Evolutionary conservation across 164 flowering plant genomes (phyloP), one percentile per base, ranked within the genome.

Genomic region (Cinnamomum chago): DNA sequence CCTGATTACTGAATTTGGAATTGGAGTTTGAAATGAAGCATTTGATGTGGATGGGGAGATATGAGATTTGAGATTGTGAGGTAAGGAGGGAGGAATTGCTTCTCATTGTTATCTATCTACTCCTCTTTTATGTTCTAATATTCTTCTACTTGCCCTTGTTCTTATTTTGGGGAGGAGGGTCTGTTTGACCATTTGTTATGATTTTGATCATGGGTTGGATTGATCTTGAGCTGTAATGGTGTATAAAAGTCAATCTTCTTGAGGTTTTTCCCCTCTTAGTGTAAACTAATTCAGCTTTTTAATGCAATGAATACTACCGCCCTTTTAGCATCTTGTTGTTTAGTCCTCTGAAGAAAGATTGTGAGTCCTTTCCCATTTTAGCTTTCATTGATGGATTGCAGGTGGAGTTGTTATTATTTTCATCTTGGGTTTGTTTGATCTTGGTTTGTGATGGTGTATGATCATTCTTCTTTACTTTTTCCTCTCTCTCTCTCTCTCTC

Each of bases 1-100:
- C 98, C 98, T 65, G 97, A 94, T 76, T 92, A 92, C 79, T 94
- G 86, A 82, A n/a, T 13, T n/a, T 9, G 14, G 17, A 10, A n/a
- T 15, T 17, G 60, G 60, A 17, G 2, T 55, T 5, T 55, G 20
- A 40, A 0, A 40, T 40, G 47, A 40, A 40, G 47, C 47, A 5
- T 17, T 55, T 55, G 60, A 15, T 55, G 60, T 55, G 60, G 5
- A 15, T 15, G 18, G 20, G n/a, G 60, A 4, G 6, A 20, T 55
- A 23, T 22, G 17, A 10, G 17, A 25, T 23, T 25, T 12, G 67
- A 64, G 67, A 64, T 64, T 64, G 27, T 55, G 67, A 64, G 27
- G 67, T 64, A 14, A 60, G 64, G 64, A 18, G n/a, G 64, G 64
- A 23, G n/a, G n/a, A 23, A 60, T 60, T 60, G 64, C 67, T 64